phyloP scores from a whole-genome alignment of 495 filamentous ascomycete genomes.

The Xylaria sp. region DNA sequence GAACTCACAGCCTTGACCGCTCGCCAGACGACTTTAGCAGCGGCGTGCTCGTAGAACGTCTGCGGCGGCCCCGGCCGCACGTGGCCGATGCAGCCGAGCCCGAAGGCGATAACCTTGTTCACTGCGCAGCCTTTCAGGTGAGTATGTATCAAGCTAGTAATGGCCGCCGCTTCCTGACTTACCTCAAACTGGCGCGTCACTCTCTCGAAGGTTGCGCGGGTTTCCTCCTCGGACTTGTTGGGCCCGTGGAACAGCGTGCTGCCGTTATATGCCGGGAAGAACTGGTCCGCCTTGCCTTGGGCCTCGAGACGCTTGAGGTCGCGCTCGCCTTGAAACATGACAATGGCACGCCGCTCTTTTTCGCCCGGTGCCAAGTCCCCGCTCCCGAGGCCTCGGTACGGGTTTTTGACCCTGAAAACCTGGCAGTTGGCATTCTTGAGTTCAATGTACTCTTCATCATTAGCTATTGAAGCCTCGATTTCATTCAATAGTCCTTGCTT shows the following conservation, averaged over 20 bases:
- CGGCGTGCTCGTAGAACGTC: constrained; percentile 17
- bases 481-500: background rate
- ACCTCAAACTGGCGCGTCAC: background rate
- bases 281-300: background rate
- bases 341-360: background rate
- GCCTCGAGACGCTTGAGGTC: background rate
- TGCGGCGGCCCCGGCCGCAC: background rate
- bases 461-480: background rate
- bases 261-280: background rate
- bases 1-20: constrained; percentile 32
- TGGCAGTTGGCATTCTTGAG: background rate
- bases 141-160: background rate
- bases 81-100: background rate
- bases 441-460: background rate
- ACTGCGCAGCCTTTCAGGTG: background rate
- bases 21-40: constrained; percentile 24
- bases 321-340: background rate
- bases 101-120: constrained; percentile 21
- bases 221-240: background rate
- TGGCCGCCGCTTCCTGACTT: constrained; percentile 11
- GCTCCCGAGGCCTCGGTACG: background rate
- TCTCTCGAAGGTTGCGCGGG: background rate
- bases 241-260: background rate
- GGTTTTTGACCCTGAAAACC: background rate
- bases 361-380: background rate